These are phyloP conservation scores for Inga leiocalycina DNA, from an alignment of 306 rosid genomes.

Conservation along the genomic window DNA sequence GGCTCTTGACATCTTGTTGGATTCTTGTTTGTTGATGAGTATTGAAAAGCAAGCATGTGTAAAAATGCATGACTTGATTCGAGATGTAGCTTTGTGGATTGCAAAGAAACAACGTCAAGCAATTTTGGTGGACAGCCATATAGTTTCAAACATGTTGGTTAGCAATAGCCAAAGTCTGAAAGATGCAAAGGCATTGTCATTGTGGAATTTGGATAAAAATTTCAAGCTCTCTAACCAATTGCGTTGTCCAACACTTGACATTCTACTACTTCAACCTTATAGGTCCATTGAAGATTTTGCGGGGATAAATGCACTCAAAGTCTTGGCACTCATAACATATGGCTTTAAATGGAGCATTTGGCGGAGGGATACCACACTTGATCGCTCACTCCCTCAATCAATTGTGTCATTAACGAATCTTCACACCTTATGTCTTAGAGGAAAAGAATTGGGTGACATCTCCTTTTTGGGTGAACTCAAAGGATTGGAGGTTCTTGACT, in stretches of 20 bases:
- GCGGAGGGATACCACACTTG: fast-evolving
- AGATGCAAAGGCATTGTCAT: neutral
- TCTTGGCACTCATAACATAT: neutral
- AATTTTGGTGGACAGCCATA: neutral
- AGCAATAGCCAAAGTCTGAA: neutral
- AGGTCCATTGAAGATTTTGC: neutral
- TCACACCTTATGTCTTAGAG: neutral
- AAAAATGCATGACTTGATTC: conserved; percentile 15
- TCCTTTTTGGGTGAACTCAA: neutral
- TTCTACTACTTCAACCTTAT: neutral
- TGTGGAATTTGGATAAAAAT: neutral
- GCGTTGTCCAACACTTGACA: neutral
- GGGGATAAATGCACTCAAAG: neutral
- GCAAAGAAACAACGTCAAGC: neutral
- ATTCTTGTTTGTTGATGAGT: neutral
- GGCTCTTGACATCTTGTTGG: neutral
- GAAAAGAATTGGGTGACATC: neutral
- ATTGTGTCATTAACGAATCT: neutral
- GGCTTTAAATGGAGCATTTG: neutral
- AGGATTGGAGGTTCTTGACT: neutral
- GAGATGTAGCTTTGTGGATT: conserved; percentile 8
- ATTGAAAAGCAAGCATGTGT: fast-evolving
- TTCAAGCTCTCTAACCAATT: neutral
- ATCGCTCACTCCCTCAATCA: neutral
- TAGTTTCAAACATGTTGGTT: neutral